Evolutionary conservation across 495 filamentous ascomycete genomes (phyloP).

Genomic region (Tuber melanosporum): DNA sequence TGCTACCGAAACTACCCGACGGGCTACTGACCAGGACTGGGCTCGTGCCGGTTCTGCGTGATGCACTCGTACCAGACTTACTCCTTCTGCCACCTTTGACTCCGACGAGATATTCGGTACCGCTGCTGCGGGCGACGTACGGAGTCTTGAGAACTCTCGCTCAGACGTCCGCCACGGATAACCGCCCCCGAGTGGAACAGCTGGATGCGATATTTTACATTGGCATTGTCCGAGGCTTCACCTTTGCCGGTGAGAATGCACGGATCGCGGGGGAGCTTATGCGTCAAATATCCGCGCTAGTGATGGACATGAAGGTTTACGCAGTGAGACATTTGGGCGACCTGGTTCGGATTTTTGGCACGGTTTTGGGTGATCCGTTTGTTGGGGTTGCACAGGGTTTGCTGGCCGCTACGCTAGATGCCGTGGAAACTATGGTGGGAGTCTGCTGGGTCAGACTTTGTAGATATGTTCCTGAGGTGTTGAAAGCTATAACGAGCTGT

Average conservation of each 20-base stretch:
- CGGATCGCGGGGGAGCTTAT: constrained; percentile 55
- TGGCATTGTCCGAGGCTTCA: constrained; percentile 52
- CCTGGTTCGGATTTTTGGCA: constrained; percentile 60
- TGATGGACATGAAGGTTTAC: constrained; percentile 60
- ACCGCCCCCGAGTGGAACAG: constrained; percentile 30
- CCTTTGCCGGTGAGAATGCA: constrained; percentile 50
- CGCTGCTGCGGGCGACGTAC: constrained; percentile 61
- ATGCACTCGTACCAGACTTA: constrained; percentile 66
- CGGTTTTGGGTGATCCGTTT: constrained; percentile 64
- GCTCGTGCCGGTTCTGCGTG: constrained; percentile 69
- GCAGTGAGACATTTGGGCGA: constrained; percentile 69
- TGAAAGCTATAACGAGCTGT: constrained; percentile 57
- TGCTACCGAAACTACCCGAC: constrained; percentile 52
- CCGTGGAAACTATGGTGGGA: constrained; percentile 56
- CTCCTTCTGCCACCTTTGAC: constrained; percentile 72
- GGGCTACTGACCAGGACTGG: constrained; percentile 59
- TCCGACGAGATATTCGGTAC: constrained; percentile 61
- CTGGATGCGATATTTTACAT: constrained; percentile 54
- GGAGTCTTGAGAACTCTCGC: constrained; percentile 58
- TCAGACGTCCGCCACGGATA: constrained; percentile 39
- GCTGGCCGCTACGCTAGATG: constrained; percentile 50
- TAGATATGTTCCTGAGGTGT: constrained; percentile 59
- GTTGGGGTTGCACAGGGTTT: constrained; percentile 53
- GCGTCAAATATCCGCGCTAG: constrained; percentile 49
- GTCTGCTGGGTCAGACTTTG: constrained; percentile 68